Base-by-base conservation (phyloP, 345 rosid species). In the Pistacia atlantica region DNA sequence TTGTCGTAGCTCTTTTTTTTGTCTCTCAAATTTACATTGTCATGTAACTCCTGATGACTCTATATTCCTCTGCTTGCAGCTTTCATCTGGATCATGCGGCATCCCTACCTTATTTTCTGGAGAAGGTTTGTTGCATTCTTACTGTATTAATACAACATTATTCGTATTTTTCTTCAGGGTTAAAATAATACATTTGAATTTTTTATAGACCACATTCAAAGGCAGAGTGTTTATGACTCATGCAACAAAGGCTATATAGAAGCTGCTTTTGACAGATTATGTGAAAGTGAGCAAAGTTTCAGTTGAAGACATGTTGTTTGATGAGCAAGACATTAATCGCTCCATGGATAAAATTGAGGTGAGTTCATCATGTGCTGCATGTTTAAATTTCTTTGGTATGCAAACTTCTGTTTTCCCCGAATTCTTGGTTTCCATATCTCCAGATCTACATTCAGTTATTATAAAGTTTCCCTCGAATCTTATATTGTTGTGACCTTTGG, bases 11-110 rank as follows among this genome's bases (percentile, higher is more conserved):
- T 55, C 20, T 28, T 28, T 42, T 4, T 60, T 72, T 56, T 73
- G 11, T 51, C 22, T 8, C 7, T 31, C 46, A 69, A 52, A 2
- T 17, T 17, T 8, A 69, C 38, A 18, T 72, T 72, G 14, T 42
- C 11, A 37, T 11, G 52, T 60, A 9, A 22, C n/a, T 37, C 0
- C n/a, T 57, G 42, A 52, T 49, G 4, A 10, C 13, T 68, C 56
- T 16, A 46, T 78, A 35, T 6, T 72, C 77, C 76, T 66, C 48
- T 8, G 56, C 64, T 71, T 90, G 90, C 92, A 95, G 99, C 84
- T 95, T 95, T 92, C 99, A 95, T 87, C 86, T 95, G 92, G 92
- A 95, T 86, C 99, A 95, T 83, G 99, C 98, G 71, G 99, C 98
- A 51, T 95, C 99, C 55, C 76, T 95, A 25, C 99, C 99, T 59